phyloP scores from a whole-genome alignment of 257 asterid species.

The Eucommia ulmoides region DNA sequence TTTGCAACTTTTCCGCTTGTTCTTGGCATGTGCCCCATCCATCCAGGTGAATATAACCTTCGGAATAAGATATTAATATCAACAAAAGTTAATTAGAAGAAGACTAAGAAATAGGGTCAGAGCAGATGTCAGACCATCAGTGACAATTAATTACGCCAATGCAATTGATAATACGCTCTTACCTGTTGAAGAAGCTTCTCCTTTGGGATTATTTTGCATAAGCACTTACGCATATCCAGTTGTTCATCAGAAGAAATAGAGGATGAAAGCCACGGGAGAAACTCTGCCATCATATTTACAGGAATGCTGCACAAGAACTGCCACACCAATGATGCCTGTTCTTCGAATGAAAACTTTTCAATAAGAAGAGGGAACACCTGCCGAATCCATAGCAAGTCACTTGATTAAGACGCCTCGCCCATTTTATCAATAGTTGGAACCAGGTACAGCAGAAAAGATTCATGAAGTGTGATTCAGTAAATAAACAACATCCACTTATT shows the following conservation, averaged over 20 bases:
- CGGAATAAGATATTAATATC: too few relatives aligned
- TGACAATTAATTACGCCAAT: too few relatives aligned
- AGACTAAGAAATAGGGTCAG: too few relatives aligned
- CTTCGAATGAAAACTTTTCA: slow-evolving; percentile 86
- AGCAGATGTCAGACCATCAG: too few relatives aligned
- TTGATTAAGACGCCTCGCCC: background rate
- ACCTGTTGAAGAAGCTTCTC: slow-evolving; percentile 92
- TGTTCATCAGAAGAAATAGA: slow-evolving; percentile 78
- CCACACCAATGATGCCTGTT: slow-evolving; percentile 96
- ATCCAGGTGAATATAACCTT: slow-evolving; percentile 92
- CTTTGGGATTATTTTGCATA: slow-evolving; percentile 68
- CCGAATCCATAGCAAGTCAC: slow-evolving; percentile 8
- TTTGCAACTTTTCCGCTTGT: slow-evolving; percentile 68
- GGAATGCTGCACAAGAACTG: slow-evolving; percentile 97
- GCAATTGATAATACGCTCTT: too few relatives aligned
- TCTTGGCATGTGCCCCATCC: slow-evolving; percentile 65
- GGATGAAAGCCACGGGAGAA: slow-evolving; percentile 94
- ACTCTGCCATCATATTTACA: slow-evolving; percentile 95
- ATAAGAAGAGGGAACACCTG: slow-evolving; percentile 86
- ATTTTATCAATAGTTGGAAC: background rate
- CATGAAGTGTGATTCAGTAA: background rate
- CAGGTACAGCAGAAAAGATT: background rate
- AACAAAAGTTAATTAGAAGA: too few relatives aligned
- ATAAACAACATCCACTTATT: background rate
- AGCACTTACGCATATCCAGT: slow-evolving; percentile 83